These are phyloP conservation scores for Rutstroemia sydowiana DNA, from an alignment of 2,329 filamentous ascomycete species.

Conservation along the genomic window DNA sequence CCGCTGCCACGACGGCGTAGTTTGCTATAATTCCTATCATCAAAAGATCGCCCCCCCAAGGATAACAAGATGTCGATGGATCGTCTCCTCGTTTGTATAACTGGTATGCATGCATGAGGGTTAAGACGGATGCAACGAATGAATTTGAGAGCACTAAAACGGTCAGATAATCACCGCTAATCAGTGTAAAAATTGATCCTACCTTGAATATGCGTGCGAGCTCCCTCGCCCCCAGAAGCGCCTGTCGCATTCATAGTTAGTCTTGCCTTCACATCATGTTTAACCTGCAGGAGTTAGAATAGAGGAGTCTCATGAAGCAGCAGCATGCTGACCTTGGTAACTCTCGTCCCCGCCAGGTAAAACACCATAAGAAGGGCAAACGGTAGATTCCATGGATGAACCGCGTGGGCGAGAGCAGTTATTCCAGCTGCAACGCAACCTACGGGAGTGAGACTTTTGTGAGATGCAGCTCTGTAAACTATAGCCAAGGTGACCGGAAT, in stretches of 20 bases:
- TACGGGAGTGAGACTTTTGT: slow-evolving; percentile 68
- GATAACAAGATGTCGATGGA: slow-evolving; percentile 39
- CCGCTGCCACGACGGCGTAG: slow-evolving; percentile 85
- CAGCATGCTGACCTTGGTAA: slow-evolving; percentile 62
- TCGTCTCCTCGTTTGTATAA: slow-evolving; percentile 39
- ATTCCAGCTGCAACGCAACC: slow-evolving; percentile 66
- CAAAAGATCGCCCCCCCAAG: slow-evolving; percentile 55
- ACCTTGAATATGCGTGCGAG: slow-evolving; percentile 77
- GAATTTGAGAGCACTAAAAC: slow-evolving; percentile 74
- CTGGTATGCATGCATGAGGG: slow-evolving; percentile 53
- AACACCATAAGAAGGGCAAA: slow-evolving; percentile 77
- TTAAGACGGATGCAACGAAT: slow-evolving; percentile 61
- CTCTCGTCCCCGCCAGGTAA: slow-evolving; percentile 76
- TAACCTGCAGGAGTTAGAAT: slow-evolving; percentile 50
- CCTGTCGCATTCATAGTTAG: slow-evolving; percentile 75
- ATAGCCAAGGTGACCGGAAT: slow-evolving; percentile 52
- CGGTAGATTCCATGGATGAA: slow-evolving; percentile 94
- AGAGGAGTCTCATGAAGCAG: no score
- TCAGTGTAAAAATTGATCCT: slow-evolving; percentile 7
- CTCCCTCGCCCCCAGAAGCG: slow-evolving; percentile 67
- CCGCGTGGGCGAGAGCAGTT: slow-evolving; percentile 72
- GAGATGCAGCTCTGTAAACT: slow-evolving; percentile 59
- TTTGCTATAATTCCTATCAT: slow-evolving; percentile 65
- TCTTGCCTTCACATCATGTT: slow-evolving; percentile 75
- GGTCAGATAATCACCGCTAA: slow-evolving; percentile 11